A percentile compares a stretch with the other conserved stretches of the same genome.
Evolutionary conservation across 1,284 basidiomycete species (phyloP).

Genomic region (Malassezia obtusa): DNA sequence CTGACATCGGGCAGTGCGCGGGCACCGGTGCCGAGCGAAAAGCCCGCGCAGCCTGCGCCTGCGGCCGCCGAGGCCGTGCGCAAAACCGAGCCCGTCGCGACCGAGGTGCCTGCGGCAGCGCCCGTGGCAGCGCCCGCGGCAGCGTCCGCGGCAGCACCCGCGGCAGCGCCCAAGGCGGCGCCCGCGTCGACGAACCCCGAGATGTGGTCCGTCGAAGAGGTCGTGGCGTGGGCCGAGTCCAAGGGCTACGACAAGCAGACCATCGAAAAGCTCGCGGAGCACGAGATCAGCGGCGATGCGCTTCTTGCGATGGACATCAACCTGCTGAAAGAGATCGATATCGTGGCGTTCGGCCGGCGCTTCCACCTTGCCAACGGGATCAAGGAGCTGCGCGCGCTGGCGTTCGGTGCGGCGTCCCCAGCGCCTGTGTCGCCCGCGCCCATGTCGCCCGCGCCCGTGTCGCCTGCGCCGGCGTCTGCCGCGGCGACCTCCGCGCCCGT

Average conservation of each 20-base stretch:
- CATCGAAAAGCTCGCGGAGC: constrained; percentile 65
- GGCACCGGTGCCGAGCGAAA: too few relatives aligned
- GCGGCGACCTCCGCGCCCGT: neutral
- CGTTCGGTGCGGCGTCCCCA: constrained; percentile 18
- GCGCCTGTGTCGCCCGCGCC: constrained; percentile 12
- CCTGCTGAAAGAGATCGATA: constrained; percentile 91
- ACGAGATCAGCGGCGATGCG: constrained; percentile 96
- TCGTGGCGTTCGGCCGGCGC: constrained; percentile 85
- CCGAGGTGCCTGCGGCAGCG: too few relatives aligned
- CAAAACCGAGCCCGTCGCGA: neutral
- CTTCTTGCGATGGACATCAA: constrained; percentile 85
- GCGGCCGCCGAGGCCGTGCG: neutral
- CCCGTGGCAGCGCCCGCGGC: too few relatives aligned
- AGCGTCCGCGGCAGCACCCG: too few relatives aligned
- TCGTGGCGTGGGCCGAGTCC: constrained; percentile 73
- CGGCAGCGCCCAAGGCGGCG: neutral
- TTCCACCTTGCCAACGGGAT: constrained; percentile 91
- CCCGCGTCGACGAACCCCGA: constrained; percentile 50
- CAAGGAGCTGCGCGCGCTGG: constrained; percentile 59
- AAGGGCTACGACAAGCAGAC: constrained; percentile 78
- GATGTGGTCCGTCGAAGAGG: constrained; percentile 80
- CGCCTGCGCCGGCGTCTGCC: neutral
- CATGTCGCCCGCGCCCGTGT: neutral
- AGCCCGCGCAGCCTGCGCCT: neutral
- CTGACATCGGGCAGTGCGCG: too few relatives aligned